A percentile compares a stretch with the other conserved stretches of the same genome.
Evolutionary conservation across 2,329 filamentous ascomycete genomes (phyloP).

Genomic region (Trichoderma citrinoviride): DNA sequence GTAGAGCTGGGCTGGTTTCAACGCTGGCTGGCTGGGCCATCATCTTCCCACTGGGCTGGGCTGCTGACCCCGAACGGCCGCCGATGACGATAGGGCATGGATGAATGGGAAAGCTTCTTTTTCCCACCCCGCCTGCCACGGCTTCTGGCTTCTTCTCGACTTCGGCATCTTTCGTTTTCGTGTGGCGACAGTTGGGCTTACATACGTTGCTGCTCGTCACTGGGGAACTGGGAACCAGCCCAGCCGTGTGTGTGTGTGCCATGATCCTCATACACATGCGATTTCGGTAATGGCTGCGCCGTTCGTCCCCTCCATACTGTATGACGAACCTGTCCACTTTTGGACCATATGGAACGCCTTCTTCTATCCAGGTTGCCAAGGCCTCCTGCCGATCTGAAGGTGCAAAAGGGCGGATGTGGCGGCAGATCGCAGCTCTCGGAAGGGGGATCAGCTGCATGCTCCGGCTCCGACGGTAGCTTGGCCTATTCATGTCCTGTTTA

Average conservation of each 20-base stretch:
- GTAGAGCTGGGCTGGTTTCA: constrained; percentile 2
- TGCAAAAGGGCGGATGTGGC: constrained; percentile 14
- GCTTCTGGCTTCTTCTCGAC: too few species aligned
- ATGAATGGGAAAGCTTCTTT: background rate
- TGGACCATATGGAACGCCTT: background rate
- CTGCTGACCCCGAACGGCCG: constrained; percentile 14
- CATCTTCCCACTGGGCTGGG: background rate
- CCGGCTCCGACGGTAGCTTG: constrained; percentile 14
- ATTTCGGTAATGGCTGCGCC: background rate
- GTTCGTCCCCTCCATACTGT: background rate
- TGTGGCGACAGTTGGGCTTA: constrained; percentile 17
- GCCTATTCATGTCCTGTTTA: background rate
- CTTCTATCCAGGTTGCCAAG: too few species aligned
- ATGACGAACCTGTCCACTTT: constrained; percentile 10
- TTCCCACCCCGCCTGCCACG: background rate
- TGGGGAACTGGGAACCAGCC: too few species aligned
- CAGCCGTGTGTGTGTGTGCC: too few species aligned
- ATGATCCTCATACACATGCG: too few species aligned
- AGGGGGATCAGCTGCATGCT: constrained; percentile 16
- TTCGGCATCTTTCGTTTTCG: background rate
- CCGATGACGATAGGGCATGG: constrained; percentile 3
- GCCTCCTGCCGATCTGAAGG: constrained; percentile 17
- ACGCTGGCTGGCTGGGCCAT: background rate
- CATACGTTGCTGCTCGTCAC: background rate
- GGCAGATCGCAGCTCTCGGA: constrained; percentile 12